Base-by-base conservation (phyloP, 805 yeast species). In the Zygoascus ofunaensis region DNA sequence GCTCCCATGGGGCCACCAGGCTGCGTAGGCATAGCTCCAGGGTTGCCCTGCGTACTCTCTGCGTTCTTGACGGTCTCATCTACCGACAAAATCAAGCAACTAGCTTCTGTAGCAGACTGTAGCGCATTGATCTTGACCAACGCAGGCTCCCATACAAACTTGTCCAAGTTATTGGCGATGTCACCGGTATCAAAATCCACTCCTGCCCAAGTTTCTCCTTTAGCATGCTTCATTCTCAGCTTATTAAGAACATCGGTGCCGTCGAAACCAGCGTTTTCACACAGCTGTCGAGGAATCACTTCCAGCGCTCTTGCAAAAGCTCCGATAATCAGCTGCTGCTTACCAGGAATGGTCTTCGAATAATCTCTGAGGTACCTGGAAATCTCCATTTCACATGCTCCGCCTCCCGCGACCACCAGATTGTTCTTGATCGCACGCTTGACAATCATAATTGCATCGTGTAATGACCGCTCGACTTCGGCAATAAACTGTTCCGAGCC, bases 191-290 rank as follows among this genome's bases (percentile, higher is more conserved):
- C 83, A 69, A 92, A 92, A 66, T 92, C 96, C 49, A 92, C 79
- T 53, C 99, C 99, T 51, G 72, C 80, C 92, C 95, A 86, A 37
- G 67, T 72, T 57, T 90, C 95, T 50, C 95, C 96, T 62, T 84
- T 84, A 43, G 95, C 92, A 59, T 92, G 99, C 17, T 86, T 82
- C 75, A 92, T 83, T 66, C 99, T 79, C 59, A 92, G 72, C 59
- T 82, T 77, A 64, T 92, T 92, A 55, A 92, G 76, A 48, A 92
- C 69, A 62, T 92, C 97, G n/a, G 94, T 86, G 18, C 95, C 94
- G 62, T 92, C 99, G 54, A 92, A 80, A 4, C 99, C 99, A n/a
- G 96, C 98, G 63, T 92, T 92, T 61, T 92, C 98, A 70, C 97
- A 90, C 52, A 92, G 73, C 62, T 92, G 97, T 63, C 97, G 81